These are phyloP conservation scores for Oryza brachyantha DNA, from an alignment of 176 grass and related monocot genomes.

Conservation along the genomic window DNA sequence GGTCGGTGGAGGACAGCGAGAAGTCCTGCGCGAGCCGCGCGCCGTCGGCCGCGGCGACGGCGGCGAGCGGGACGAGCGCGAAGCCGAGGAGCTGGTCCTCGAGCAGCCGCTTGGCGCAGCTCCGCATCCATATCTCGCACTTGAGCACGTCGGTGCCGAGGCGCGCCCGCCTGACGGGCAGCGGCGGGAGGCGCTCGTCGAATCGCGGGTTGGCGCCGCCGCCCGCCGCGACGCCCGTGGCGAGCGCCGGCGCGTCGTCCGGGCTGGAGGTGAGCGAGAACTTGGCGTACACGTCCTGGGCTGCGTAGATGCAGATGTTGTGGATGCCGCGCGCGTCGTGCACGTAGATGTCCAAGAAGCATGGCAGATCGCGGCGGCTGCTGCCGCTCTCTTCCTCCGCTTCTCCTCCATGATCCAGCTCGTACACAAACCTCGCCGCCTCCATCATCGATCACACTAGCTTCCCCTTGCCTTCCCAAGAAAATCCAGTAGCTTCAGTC, in stretches of 20 bases:
- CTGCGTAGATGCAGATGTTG: constrained; percentile 93
- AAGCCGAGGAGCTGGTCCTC: constrained; percentile 95
- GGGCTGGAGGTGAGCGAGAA: constrained; percentile 69
- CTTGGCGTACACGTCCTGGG: constrained; percentile 89
- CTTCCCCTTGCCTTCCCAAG: not conserved
- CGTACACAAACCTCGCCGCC: not conserved
- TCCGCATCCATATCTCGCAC: constrained; percentile 92
- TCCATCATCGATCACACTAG: constrained; percentile 18
- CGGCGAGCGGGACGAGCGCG: constrained; percentile 70
- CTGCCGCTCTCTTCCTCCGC: not conserved
- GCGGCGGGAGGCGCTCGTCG: constrained; percentile 48
- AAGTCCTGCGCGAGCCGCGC: constrained; percentile 43
- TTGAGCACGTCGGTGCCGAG: constrained; percentile 68
- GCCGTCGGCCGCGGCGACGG: constrained; percentile 33
- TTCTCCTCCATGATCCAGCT: not conserved
- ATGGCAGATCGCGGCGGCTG: not conserved
- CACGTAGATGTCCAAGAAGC: constrained; percentile 63
- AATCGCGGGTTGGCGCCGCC: constrained; percentile 63
- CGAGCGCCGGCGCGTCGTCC: constrained; percentile 48
- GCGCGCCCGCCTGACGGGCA: constrained; percentile 1
- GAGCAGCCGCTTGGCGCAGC: constrained; percentile 48
- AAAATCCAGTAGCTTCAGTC: not conserved
- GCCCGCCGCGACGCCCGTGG: constrained; percentile 49
- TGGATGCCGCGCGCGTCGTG: constrained; percentile 64
- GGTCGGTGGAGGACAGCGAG: constrained; percentile 78